Evolutionary conservation across 768 basidiomycete genomes (phyloP).

Genomic region (Cystobasidium tubakii): DNA sequence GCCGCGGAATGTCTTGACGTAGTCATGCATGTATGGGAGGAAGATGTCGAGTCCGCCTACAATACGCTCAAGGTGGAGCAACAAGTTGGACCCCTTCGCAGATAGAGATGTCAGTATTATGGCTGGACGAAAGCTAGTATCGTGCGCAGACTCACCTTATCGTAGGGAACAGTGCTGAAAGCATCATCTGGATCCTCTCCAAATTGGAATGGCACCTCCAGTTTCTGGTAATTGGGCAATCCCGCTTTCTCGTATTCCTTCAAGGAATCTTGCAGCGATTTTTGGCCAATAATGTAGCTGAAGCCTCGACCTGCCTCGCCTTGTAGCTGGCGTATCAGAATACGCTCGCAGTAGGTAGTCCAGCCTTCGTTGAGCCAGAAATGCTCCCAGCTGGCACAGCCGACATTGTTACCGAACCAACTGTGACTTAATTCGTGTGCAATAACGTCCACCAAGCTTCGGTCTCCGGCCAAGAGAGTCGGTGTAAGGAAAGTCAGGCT

Average conservation of each 20-base stretch:
- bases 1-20: conserved; percentile 50
- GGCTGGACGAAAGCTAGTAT: no score
- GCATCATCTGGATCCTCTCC: conserved; percentile 47
- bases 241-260: conserved; percentile 59
- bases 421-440: conserved; percentile 81
- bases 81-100: conserved; percentile 81
- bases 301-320: conserved; percentile 73
- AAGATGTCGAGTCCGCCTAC: conserved; percentile 46
- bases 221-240: conserved; percentile 55
- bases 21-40: conserved; percentile 50
- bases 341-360: conserved; percentile 86
- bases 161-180: conserved; percentile 32
- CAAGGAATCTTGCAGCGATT: conserved; percentile 66
- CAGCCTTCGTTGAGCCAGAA: conserved; percentile 59
- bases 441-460: conserved; percentile 77
- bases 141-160: conserved; percentile 53
- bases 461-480: conserved; percentile 82
- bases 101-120: background rate
- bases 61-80: conserved; percentile 62
- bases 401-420: conserved; percentile 59
- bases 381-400: conserved; percentile 49
- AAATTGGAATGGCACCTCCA: conserved; percentile 37
- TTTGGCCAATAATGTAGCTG: conserved; percentile 69
- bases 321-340: conserved; percentile 65
- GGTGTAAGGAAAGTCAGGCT: conserved; percentile 46